These are phyloP conservation scores for Albophoma yamanashiensis DNA, from an alignment of 2,329 filamentous ascomycete species.

Conservation along the genomic window DNA sequence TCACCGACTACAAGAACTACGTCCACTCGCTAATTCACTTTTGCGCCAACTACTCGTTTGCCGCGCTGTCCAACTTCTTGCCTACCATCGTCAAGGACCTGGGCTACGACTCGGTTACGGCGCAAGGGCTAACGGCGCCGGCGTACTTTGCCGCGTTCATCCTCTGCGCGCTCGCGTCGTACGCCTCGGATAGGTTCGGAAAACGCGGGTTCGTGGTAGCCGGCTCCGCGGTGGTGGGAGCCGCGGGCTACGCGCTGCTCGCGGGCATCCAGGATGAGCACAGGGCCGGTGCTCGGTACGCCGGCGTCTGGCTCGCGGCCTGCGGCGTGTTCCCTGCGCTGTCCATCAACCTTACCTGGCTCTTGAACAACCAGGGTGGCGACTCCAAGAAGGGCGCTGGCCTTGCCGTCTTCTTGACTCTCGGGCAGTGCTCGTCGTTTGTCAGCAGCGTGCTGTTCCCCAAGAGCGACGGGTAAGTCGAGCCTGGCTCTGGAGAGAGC, in stretches of 20 bases:
- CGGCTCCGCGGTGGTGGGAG: slow-evolving; percentile 9
- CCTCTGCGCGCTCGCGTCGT: slow-evolving; percentile 16
- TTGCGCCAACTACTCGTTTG: slow-evolving; percentile 26
- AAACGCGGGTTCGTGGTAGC: slow-evolving; percentile 22
- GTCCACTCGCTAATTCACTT: slow-evolving; percentile 26
- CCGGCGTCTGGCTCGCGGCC: slow-evolving; percentile 23
- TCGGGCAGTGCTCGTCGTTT: slow-evolving; percentile 20
- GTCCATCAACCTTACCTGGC: slow-evolving; percentile 18
- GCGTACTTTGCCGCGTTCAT: slow-evolving; percentile 28
- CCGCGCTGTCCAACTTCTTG: slow-evolving; percentile 27
- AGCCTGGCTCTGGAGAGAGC: too few species aligned
- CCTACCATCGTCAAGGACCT: slow-evolving; percentile 28
- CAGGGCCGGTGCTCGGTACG: slow-evolving; percentile 19
- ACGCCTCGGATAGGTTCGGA: slow-evolving; percentile 22
- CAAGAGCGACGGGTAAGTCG: slow-evolving; percentile 10
- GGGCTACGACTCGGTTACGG: slow-evolving; percentile 25
- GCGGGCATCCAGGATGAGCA: slow-evolving; percentile 9
- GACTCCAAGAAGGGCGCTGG: slow-evolving; percentile 16
- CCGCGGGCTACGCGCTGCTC: slow-evolving; percentile 19
- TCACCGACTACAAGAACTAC: slow-evolving; percentile 24
- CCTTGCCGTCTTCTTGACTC: slow-evolving; percentile 7
- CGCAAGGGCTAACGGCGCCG: slow-evolving; percentile 29
- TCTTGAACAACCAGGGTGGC: slow-evolving; percentile 18
- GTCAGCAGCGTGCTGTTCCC: slow-evolving; percentile 15
- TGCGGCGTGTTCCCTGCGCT: slow-evolving; percentile 18